Percentiles rank a stretch among this genome's conserved stretches.
Conservation (phyloP, 2,329 filamentous ascomycete genomes). For the Fusarium nodosum region DNA sequence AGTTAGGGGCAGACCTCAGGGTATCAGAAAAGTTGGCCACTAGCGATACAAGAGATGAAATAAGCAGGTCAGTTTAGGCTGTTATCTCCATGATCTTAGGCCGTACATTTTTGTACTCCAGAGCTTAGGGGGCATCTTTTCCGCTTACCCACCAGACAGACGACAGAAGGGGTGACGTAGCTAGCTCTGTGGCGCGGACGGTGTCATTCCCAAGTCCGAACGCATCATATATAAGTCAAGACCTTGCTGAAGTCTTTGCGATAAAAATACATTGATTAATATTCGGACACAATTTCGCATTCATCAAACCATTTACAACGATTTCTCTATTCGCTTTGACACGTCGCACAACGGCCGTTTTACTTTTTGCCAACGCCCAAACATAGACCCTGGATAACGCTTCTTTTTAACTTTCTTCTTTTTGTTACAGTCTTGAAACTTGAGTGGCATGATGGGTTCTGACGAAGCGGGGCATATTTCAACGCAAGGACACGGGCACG, state of each 20-base stretch:
- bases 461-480: conserved; percentile 41
- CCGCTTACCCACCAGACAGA: too few species aligned
- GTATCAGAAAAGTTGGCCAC: too few species aligned
- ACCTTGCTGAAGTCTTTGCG: background rate
- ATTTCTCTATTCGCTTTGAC: background rate
- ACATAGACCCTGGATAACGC: background rate
- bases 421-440: conserved; percentile 39
- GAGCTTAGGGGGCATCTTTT: too few species aligned
- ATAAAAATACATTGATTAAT: conserved; percentile 1
- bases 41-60: too few species aligned
- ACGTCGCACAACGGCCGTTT: conserved; percentile 13
- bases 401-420: conserved; percentile 6
- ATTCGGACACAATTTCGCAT: conserved; percentile 1
- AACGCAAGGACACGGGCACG: conserved; percentile 38
- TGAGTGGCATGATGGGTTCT: conserved; percentile 46
- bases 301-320: background rate
- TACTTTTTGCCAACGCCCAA: conserved; percentile 6
- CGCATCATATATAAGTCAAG: conserved; percentile 33
- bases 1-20: too few species aligned
- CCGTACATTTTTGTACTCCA: too few species aligned
- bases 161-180: conserved; percentile 42
- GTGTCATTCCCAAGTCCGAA: conserved; percentile 27
- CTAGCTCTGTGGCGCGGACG: conserved; percentile 39
- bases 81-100: too few species aligned
- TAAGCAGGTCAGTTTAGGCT: too few species aligned